Evolutionary conservation across 2,329 filamentous ascomycete genomes (phyloP), one percentile per base, ranked within the genome.

Genomic region (Cytospora leucostoma): DNA sequence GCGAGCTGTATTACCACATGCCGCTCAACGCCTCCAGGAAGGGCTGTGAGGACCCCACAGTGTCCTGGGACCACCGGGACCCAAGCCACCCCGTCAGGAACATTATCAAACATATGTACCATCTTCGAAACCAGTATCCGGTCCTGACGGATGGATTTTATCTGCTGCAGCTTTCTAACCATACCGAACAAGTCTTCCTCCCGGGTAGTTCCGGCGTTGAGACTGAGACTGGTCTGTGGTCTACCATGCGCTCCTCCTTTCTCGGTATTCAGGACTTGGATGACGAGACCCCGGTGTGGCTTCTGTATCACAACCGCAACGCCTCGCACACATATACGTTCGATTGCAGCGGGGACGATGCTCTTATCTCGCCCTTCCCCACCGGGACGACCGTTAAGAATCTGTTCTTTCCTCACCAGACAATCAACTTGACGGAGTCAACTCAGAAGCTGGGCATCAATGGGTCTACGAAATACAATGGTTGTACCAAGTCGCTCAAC

Each of bases 351-450:
- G 74, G 71, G 12, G 75, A 79, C 49, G 74, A 74, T 4, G 83
- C 83, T 3, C 77, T 88, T 49, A 74, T 88, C 51, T 76, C 85
- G 27, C 84, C 86, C 0, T 89, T 83, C 64, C 73, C 74, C 6
- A 79, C 73, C 3, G 80, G 79, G 15, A 84, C 80, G 0, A 84
- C 77, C 0, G 86, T 88, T 66, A 85, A 84, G 70, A 88, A 87
- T 68, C 71, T 89, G n/a, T 86, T 88, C 70, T 84, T 83, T 69
- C 85, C 85, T 0, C 84, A 84, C 68, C 84, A 87, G 38, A 80
- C 85, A 66, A 75, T 80, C 61, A 79, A 75, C 0, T 73, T 88
- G 15, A 75, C 76, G 55, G 72, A 73, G 2, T 80, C 82, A 2
- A 72, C 75, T 1, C 73, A 75, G 10, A 74, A 74, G 56, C 74